Evolutionary conservation across 495 filamentous ascomycete species (phyloP).

Genomic region (Aspergillus mulundensis): DNA sequence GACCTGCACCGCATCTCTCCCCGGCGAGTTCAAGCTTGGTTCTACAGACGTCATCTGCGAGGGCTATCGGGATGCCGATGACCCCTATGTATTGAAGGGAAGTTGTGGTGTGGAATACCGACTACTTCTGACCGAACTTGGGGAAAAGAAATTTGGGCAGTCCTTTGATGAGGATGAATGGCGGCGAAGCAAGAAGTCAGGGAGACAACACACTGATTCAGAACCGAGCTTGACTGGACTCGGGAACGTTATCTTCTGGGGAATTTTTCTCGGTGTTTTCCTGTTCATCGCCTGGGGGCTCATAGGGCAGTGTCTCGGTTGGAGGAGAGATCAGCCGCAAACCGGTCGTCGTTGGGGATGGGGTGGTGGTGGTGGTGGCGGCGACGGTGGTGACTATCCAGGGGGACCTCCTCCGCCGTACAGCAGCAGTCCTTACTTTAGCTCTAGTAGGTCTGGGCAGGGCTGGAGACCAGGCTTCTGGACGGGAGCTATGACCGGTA

Average conservation of each 20-base stretch:
- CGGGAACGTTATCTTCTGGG: constrained; percentile 44
- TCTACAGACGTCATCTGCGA: constrained; percentile 91
- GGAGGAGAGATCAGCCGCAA: constrained; percentile 11
- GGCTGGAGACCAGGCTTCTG: constrained; percentile 87
- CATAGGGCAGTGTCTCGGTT: constrained; percentile 21
- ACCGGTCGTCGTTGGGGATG: constrained; percentile 37
- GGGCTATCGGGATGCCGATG: constrained; percentile 70
- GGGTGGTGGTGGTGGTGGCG: constrained; percentile 46
- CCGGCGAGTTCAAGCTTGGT: constrained; percentile 81
- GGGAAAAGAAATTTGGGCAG: constrained; percentile 63
- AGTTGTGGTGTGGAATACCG: constrained; percentile 93
- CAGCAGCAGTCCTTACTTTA: constrained; percentile 26
- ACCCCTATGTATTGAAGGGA: constrained; percentile 80
- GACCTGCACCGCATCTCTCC: constrained; percentile 79
- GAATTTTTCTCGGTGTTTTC: constrained; percentile 41
- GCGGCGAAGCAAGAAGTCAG: constrained; percentile 1
- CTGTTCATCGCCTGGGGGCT: constrained; percentile 28
- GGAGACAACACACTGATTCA: constrained; percentile 10
- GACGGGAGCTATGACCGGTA: constrained; percentile 69
- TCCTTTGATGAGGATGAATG: constrained; percentile 1
- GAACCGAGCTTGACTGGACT: constrained; percentile 15
- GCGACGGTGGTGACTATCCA: constrained; percentile 44
- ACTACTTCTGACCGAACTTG: constrained; percentile 73
- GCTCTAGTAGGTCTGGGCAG: constrained; percentile 29
- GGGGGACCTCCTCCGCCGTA: constrained; percentile 62